Evolutionary conservation across 169 alveolate species (phyloP).

Genomic region (Fabrea salina): DNA sequence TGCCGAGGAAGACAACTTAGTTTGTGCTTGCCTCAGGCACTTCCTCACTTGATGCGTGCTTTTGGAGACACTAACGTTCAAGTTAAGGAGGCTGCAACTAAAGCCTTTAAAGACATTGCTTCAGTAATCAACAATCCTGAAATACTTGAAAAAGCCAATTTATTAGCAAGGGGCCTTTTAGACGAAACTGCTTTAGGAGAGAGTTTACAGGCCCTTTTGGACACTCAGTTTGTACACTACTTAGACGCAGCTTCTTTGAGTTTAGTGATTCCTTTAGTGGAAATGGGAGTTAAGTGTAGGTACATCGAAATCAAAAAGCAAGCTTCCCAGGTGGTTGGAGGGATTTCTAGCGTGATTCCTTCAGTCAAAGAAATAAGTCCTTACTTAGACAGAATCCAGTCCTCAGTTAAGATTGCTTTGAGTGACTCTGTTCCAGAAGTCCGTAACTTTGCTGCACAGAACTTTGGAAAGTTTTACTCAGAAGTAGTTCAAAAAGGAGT

Average conservation of each 20-base stretch:
- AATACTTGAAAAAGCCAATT: not conserved
- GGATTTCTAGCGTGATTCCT: not conserved
- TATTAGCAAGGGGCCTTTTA: not conserved
- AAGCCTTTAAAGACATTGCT: constrained; percentile 11
- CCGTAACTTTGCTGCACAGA: constrained; percentile 17
- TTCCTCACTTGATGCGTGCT: constrained; percentile 43
- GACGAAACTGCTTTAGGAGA: not conserved
- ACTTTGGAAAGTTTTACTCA: not conserved
- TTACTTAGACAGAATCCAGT: not conserved
- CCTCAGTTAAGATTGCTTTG: not conserved
- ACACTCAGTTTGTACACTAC: not conserved
- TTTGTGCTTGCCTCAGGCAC: constrained; percentile 44
- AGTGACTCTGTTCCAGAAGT: constrained; percentile 8
- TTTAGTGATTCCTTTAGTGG: constrained; percentile 21
- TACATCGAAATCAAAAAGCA: not conserved
- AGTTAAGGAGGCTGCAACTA: constrained; percentile 26
- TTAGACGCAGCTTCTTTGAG: constrained; percentile 10
- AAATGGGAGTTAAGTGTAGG: constrained; percentile 9
- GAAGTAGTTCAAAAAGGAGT: not conserved
- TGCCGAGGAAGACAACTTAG: constrained; percentile 58
- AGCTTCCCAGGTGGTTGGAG: constrained; percentile 25
- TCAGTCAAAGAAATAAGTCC: not conserved
- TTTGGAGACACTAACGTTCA: constrained; percentile 14
- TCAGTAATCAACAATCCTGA: constrained; percentile 29
- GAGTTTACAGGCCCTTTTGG: not conserved